Evolutionary conservation across 805 yeast species (phyloP).

Genomic region (Clavispora phyllophila): DNA sequence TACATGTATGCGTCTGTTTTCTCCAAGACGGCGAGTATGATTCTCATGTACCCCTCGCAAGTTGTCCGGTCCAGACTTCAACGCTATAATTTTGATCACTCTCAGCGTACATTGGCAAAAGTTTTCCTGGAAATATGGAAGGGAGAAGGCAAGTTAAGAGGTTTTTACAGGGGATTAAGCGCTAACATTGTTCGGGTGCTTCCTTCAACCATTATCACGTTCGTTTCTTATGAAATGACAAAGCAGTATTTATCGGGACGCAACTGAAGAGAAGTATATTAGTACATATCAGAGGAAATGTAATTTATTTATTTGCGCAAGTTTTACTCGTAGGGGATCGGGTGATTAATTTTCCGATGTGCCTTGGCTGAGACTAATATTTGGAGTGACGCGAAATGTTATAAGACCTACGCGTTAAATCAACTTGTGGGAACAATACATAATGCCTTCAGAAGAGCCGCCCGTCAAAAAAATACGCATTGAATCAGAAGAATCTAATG

Average conservation of each 20-base stretch:
- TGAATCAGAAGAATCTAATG: neutral
- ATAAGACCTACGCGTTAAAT: neutral
- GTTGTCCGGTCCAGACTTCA: constrained; percentile 76
- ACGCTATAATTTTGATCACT: constrained; percentile 19
- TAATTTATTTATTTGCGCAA: neutral
- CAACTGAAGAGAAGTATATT: neutral
- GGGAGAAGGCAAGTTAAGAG: constrained; percentile 50
- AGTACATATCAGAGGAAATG: neutral
- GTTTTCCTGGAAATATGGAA: constrained; percentile 38
- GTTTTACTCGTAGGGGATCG: no score
- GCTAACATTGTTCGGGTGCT: constrained; percentile 78
- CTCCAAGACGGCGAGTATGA: constrained; percentile 65
- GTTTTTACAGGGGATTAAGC: constrained; percentile 78
- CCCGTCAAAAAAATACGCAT: neutral
- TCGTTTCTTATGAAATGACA: constrained; percentile 69
- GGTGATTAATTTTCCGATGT: neutral
- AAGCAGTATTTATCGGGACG: constrained; percentile 8
- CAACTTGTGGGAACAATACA: neutral
- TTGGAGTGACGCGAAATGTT: neutral
- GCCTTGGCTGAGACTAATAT: neutral
- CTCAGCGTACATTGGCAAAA: constrained; percentile 18
- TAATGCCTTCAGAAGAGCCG: neutral
- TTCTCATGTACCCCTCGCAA: constrained; percentile 77
- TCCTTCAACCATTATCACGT: constrained; percentile 91
- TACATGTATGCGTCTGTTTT: constrained; percentile 62